Evolutionary conservation across 78 protist genomes (phyloP), one percentile per base, ranked within the genome.

Genomic region (Dictyostelium citrinum): DNA sequence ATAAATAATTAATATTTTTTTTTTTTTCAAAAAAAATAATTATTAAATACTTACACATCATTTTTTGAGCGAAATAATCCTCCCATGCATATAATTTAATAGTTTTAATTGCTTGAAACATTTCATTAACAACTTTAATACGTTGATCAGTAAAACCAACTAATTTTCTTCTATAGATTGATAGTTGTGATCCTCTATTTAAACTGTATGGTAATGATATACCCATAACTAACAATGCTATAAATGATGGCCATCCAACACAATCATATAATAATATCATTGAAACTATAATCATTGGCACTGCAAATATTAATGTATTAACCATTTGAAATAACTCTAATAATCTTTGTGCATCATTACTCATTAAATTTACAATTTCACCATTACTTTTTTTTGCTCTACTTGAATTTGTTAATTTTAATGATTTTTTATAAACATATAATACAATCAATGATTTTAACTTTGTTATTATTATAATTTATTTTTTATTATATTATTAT

Each of bases 71-170:
- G 37, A 86, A 94, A 9, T 90, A 27, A 5, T 49, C 61, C 27
- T 96, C 97, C 99, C 99, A 98, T 17, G 96, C 97, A 86, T 95
- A 97, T 68, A 97, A 70, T 80, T 98, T 98, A 84, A 97, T 88
- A 37, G 95, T 51, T 49, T 95, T 83, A 79, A 97, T 97, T 14
- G 91, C 82, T 60, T 90, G 90, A 24, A 97, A 80, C 49, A 96
- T 67, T 84, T 97, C 98, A 39, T 95, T 95, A 37, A 77, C 76
- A n/a, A 49, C 24, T 51, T 93, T 93, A 33, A 92, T 71, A 70
- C 98, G 90, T 14, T 10, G 14, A 71, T 95, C 98, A 12, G 80
- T 85, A 76, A 31, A 78, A 43, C 24, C 55, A 20, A 64, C 84
- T 78, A 86, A 29, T 27, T 22, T 39, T 37, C 81, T 37, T 72